A percentile compares a stretch with the other conserved stretches of the same genome.
Conservation (phyloP, 1,284 basidiomycete species). For the Thecaphora thlaspeos region DNA sequence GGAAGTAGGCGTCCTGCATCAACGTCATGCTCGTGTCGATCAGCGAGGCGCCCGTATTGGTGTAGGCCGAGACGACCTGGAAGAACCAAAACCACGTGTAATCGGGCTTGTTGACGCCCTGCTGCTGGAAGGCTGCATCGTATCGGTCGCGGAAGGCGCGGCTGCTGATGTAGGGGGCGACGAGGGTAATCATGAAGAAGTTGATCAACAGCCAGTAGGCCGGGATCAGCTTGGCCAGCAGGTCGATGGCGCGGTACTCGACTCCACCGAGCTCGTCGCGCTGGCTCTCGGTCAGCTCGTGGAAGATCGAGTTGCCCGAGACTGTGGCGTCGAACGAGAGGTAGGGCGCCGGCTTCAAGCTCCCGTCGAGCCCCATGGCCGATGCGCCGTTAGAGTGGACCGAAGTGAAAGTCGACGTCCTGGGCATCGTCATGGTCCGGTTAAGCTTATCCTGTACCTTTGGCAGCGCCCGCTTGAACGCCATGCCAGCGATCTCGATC, state of each 20-base stretch:
- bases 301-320: slow-evolving; percentile 79
- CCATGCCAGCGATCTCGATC: slow-evolving; percentile 64
- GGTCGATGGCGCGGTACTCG: slow-evolving; percentile 83
- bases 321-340: slow-evolving; percentile 70
- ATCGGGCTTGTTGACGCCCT: slow-evolving; percentile 57
- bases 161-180: slow-evolving; percentile 52
- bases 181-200: slow-evolving; percentile 35
- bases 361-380: slow-evolving; percentile 2
- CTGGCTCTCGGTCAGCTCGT: slow-evolving; percentile 74
- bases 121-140: slow-evolving; percentile 39
- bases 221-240: slow-evolving; percentile 63
- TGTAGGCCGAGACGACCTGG: slow-evolving; percentile 81
- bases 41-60: slow-evolving; percentile 83
- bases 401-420: slow-evolving; percentile 66
- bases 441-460: slow-evolving; percentile 35
- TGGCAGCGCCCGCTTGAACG: slow-evolving; percentile 52
- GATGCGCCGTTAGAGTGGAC: slow-evolving; percentile 55
- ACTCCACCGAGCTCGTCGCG: slow-evolving; percentile 89
- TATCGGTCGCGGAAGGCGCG: slow-evolving; percentile 29
- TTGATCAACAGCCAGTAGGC: slow-evolving; percentile 34
- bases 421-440: slow-evolving; percentile 66
- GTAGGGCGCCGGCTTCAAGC: slow-evolving; percentile 67
- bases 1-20: slow-evolving; percentile 79
- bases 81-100: slow-evolving; percentile 74
- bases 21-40: slow-evolving; percentile 87